A percentile compares a stretch with the other conserved stretches of the same genome.
Evolutionary conservation across 2,329 filamentous ascomycete genomes (phyloP).

Genomic region (Fusarium verrucosum): DNA sequence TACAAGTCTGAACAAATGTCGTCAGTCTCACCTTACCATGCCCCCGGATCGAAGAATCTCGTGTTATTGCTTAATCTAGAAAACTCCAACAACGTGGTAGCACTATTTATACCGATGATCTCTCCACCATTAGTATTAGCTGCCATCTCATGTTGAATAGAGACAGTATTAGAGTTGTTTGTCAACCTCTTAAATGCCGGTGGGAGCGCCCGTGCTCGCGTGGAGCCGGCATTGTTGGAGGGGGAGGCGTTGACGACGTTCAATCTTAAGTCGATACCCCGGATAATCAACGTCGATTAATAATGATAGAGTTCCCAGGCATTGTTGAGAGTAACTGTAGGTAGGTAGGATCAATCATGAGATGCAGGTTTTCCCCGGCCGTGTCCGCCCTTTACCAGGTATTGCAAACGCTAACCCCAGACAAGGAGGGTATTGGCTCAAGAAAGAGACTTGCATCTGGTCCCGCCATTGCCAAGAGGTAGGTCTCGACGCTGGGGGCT

Average conservation of each 20-base stretch:
- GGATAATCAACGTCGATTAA: neutral
- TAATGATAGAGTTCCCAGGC: neutral
- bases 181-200: neutral
- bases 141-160: neutral
- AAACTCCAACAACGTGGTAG: slow-evolving; percentile 1
- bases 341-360: slow-evolving; percentile 14
- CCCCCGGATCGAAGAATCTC: neutral
- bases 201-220: slow-evolving; percentile 17
- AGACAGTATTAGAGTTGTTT: neutral
- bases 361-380: slow-evolving; percentile 22
- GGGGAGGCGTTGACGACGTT: slow-evolving; percentile 18
- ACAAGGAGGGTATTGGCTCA: slow-evolving; percentile 22
- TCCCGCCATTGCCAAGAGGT: slow-evolving; percentile 19
- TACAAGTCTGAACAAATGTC: neutral
- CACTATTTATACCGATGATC: neutral
- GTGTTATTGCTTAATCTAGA: neutral
- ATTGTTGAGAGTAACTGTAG: slow-evolving; percentile 1
- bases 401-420: slow-evolving; percentile 35
- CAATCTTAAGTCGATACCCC: slow-evolving; percentile 2
- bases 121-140: neutral
- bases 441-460: slow-evolving; percentile 34
- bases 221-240: slow-evolving; percentile 28
- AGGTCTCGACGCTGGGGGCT: slow-evolving; percentile 31
- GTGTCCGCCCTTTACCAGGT: slow-evolving; percentile 13
- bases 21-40: slow-evolving; percentile 4